A percentile compares a stretch with the other conserved stretches of the same genome.
Conservation (phyloP, 1,284 basidiomycete species). For the Caloboletus firmus region DNA sequence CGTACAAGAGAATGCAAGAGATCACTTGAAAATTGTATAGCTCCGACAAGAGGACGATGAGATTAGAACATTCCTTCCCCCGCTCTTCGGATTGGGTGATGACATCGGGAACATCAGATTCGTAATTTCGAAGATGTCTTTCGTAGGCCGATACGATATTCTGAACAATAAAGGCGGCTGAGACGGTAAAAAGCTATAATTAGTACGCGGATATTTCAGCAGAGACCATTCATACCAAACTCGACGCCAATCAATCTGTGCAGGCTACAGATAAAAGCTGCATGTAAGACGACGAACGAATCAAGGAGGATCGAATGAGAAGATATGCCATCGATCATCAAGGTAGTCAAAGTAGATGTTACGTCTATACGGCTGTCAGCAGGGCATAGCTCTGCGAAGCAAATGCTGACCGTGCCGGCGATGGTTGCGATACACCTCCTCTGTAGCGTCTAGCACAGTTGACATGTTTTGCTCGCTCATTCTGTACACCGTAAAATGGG, state of each 20-base stretch:
- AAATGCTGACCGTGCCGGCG: slow-evolving; percentile 72
- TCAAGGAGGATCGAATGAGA: slow-evolving; percentile 84
- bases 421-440: slow-evolving; percentile 77
- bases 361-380: slow-evolving; percentile 58
- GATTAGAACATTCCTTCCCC: slow-evolving; percentile 88
- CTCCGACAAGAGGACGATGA: slow-evolving; percentile 86
- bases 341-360: slow-evolving; percentile 73
- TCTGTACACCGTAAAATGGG: slow-evolving; percentile 39
- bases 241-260: slow-evolving; percentile 88
- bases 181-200: background rate
- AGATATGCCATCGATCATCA: slow-evolving; percentile 84
- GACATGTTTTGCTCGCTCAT: slow-evolving; percentile 91
- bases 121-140: slow-evolving; percentile 45
- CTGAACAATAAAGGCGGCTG: slow-evolving; percentile 81
- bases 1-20: slow-evolving; percentile 86
- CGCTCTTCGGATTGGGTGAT: slow-evolving; percentile 32
- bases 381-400: background rate
- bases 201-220: background rate
- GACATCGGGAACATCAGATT: slow-evolving; percentile 15
- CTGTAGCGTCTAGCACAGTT: slow-evolving; percentile 75
- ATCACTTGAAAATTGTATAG: slow-evolving; percentile 96
- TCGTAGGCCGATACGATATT: slow-evolving; percentile 68
- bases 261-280: slow-evolving; percentile 82
- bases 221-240: slow-evolving; percentile 61
- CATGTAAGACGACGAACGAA: slow-evolving; percentile 89